Conservation (phyloP, 23 red algal genomes). For the Porphyridium purpureum region DNA sequence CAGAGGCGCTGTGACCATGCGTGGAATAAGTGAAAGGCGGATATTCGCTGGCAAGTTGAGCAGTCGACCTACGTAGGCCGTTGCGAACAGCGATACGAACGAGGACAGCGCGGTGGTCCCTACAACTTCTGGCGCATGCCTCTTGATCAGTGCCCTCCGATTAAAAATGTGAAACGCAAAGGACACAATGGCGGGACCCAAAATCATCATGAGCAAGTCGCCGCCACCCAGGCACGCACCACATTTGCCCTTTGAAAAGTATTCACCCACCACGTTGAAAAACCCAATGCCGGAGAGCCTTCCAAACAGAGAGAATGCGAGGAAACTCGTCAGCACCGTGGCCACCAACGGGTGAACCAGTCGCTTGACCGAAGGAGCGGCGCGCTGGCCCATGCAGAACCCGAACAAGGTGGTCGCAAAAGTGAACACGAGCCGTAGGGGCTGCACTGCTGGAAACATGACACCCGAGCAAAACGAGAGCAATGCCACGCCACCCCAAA, state of each 20-base stretch:
- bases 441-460: slow-evolving; percentile 6
- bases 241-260: slow-evolving; percentile 6
- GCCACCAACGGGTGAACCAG: slow-evolving; percentile 58
- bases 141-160: slow-evolving; percentile 20
- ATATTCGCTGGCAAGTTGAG: slow-evolving; percentile 19
- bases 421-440: slow-evolving; percentile 8
- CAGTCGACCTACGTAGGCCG: slow-evolving; percentile 44
- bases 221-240: slow-evolving; percentile 41
- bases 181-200: slow-evolving; percentile 77
- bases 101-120: slow-evolving; percentile 32
- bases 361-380: slow-evolving; percentile 23
- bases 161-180: slow-evolving; percentile 89
- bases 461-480: slow-evolving; percentile 1
- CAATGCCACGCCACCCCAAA: slow-evolving; percentile 6
- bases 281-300: slow-evolving; percentile 35
- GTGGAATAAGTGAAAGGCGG: slow-evolving; percentile 46
- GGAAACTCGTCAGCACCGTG: too few species aligned
- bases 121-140: slow-evolving; percentile 30
- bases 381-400: slow-evolving; percentile 58
- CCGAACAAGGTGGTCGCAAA: slow-evolving; percentile 41
- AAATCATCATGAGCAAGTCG: slow-evolving; percentile 42
- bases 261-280: slow-evolving; percentile 8
- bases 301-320: slow-evolving; percentile 32
- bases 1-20: slow-evolving; percentile 82
- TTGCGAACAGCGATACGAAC: slow-evolving; percentile 37